phyloP scores from a whole-genome alignment of 2,329 filamentous ascomycete species.

The Paecilomyces sp. region DNA sequence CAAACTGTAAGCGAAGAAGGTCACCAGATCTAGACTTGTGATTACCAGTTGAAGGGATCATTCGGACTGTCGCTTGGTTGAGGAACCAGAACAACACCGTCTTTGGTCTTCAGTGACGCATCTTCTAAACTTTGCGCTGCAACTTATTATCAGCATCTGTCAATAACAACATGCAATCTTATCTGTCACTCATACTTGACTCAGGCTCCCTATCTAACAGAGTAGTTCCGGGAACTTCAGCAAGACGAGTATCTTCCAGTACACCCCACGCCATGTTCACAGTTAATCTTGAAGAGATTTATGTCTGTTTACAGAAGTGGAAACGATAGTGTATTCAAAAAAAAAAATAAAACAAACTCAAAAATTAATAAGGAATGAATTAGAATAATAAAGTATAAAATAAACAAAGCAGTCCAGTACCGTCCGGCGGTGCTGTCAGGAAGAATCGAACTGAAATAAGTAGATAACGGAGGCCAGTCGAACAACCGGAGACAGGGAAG shows the following conservation, averaged over 20 bases:
- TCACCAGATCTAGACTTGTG: neutral
- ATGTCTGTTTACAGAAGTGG: neutral
- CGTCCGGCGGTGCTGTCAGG: neutral
- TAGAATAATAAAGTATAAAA: neutral
- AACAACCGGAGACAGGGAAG: neutral
- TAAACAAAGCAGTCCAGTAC: neutral
- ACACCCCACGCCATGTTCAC: conserved; percentile 17
- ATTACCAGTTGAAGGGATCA: conserved; percentile 22
- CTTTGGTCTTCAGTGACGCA: conserved; percentile 27
- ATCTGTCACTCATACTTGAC: neutral
- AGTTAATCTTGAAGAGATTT: neutral
- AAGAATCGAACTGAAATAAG: neutral
- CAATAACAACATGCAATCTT: neutral
- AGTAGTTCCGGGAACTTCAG: conserved; percentile 18
- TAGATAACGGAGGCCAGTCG: neutral
- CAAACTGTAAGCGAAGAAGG: neutral
- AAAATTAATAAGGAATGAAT: conserved; percentile 2
- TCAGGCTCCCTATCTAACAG: neutral
- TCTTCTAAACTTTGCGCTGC: neutral
- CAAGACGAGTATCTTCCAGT: conserved; percentile 18
- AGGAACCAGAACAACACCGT: conserved; percentile 9
- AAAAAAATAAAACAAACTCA: conserved; percentile 5
- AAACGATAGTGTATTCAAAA: neutral
- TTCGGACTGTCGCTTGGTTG: conserved; percentile 10
- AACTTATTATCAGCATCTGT: neutral